Evolutionary conservation across 306 rosid genomes (phyloP).

Genomic region (Dalbergia oliveri): DNA sequence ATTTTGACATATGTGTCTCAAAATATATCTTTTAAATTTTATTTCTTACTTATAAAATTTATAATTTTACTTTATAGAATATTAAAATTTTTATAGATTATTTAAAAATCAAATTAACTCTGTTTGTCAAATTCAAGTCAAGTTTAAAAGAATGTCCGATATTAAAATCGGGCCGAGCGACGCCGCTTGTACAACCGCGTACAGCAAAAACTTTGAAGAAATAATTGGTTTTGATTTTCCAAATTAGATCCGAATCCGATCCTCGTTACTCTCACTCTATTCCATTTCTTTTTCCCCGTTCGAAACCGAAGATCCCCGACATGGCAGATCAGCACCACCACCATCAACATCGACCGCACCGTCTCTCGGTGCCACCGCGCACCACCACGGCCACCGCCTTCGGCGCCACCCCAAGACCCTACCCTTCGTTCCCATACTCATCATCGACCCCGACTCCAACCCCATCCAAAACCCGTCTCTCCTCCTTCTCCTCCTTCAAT

Average conservation of each 20-base stretch:
- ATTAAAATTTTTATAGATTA: no score
- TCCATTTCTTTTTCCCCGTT: not conserved
- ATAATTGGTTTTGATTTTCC: not conserved
- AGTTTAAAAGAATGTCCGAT: no score
- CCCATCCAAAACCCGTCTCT: constrained; percentile 71
- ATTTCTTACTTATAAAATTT: no score
- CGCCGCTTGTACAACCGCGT: no score
- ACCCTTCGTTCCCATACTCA: constrained; percentile 59
- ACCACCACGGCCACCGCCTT: constrained; percentile 43
- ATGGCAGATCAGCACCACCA: constrained; percentile 77
- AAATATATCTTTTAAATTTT: no score
- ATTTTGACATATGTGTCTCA: no score
- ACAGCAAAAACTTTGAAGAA: no score
- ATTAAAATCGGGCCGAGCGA: no score
- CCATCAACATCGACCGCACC: constrained; percentile 81
- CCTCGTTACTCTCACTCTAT: not conserved
- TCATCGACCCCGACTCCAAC: constrained; percentile 67
- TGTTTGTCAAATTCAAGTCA: no score
- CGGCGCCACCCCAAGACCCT: constrained; percentile 47
- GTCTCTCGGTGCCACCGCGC: constrained; percentile 76
- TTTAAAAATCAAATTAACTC: no score
- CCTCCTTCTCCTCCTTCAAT: constrained; percentile 53
- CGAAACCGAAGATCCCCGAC: constrained; percentile 32
- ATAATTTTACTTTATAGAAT: no score
- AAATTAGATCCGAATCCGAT: not conserved